Evolutionary conservation across 495 filamentous ascomycete species (phyloP), one percentile per base, ranked within the genome.

Genomic region (Wilcoxina mikolae): DNA sequence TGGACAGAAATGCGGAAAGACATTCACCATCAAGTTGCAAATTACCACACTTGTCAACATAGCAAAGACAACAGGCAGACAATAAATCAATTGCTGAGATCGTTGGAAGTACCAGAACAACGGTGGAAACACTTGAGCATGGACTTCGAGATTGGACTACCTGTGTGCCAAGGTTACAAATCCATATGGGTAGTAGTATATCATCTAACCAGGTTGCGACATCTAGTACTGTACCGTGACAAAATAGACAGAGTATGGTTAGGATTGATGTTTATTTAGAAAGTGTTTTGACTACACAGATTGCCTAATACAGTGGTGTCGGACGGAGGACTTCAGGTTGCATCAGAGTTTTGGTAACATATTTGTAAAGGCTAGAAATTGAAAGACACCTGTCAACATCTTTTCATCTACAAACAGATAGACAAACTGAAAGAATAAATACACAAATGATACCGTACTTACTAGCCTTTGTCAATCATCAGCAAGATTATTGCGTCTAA

Each of bases 401-500:
- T 7, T 58, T 47, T 43, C 56, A 66, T 24, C 61, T 38, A 0
- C 26, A 68, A 42, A 68, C 60, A 0, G 59, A 68, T 38, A 45
- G 64, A 1, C 58, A 65, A 55, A 68, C 60, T 0, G 58, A 71
- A 57, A 11, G 50, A 0, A 1, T 58, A 0, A 70, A 71, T 23
- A 18, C 43, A 0, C 39, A 47, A 0, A 56, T 68, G 27, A 56
- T 66, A 54, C 57, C 56, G 9, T 67, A 68, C 18, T 55, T 70
- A 0, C 48, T 55, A 0, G 17, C 27, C 25, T 70, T 52, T 27
- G 38, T 56, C 0, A 58, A 59, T 23, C 62, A 67, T 25, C 48
- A 54, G 11, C 62, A 69, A 47, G 56, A 67, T 26, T 54, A 71
- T 48, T 69, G 60, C 58, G 35, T 23, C 0, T 20, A 65, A 17